These are phyloP conservation scores for Metschnikowia lachancei DNA, from an alignment of 805 yeast genomes.

Conservation along the genomic window DNA sequence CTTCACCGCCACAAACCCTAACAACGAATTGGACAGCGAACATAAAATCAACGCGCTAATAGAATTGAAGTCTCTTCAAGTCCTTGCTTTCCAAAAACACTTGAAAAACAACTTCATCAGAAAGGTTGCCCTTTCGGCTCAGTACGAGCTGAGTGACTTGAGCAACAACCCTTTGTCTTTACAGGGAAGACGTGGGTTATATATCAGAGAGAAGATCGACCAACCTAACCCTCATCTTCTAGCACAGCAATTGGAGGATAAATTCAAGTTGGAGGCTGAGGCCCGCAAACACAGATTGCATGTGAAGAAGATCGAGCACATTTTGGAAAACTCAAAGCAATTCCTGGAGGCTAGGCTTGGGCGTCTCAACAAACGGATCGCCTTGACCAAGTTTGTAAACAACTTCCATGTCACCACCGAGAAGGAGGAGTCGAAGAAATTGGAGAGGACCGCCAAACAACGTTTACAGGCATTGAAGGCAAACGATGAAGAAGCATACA, in stretches of 20 bases:
- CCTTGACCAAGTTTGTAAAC: slow-evolving; percentile 36
- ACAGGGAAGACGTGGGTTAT: slow-evolving; percentile 67
- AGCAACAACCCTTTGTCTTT: slow-evolving; percentile 53
- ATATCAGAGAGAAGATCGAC: slow-evolving; percentile 64
- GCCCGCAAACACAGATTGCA: slow-evolving; percentile 52
- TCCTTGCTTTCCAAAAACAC: slow-evolving; percentile 68
- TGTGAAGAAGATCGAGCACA: slow-evolving; percentile 42
- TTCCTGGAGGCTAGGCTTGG: slow-evolving; percentile 22
- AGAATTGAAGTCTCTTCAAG: slow-evolving; percentile 65
- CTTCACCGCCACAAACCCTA: slow-evolving; percentile 14
- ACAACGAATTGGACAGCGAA: slow-evolving; percentile 2
- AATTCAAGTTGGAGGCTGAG: slow-evolving; percentile 56
- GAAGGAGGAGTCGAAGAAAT: slow-evolving; percentile 70
- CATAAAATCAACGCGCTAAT: slow-evolving; percentile 64
- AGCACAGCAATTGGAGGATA: slow-evolving; percentile 73
- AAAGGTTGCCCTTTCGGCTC: slow-evolving; percentile 53
- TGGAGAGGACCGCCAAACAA: slow-evolving; percentile 81
- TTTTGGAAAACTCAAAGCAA: slow-evolving; percentile 27
- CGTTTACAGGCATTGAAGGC: slow-evolving; percentile 85
- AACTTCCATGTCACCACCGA: slow-evolving; percentile 58
- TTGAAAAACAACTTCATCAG: slow-evolving; percentile 60
- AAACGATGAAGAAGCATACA: slow-evolving; percentile 84
- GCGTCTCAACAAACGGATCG: slow-evolving; percentile 26
- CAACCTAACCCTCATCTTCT: slow-evolving; percentile 72
- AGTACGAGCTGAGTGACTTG: slow-evolving; percentile 50